A percentile compares a stretch with the other conserved stretches of the same genome.
Conservation (phyloP, 371 early-diverging fungal genomes). For the Massospora cicadina region DNA sequence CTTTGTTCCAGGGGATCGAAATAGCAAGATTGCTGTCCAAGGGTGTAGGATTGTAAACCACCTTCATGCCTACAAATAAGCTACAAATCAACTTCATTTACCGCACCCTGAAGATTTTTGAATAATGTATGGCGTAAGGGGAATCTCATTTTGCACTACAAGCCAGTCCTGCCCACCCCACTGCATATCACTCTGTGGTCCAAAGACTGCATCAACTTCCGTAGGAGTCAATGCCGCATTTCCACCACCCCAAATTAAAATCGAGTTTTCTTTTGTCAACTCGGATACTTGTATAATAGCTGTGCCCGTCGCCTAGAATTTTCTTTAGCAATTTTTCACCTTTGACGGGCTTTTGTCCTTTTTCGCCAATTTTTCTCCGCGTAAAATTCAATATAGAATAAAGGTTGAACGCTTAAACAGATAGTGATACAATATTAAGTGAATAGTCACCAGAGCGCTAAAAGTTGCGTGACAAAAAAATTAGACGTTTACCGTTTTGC, state of each 20-base stretch:
- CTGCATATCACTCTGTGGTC: not conserved
- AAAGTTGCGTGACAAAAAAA: not conserved
- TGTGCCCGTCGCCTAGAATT: not conserved
- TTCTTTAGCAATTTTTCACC: not conserved
- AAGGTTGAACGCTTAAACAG: not conserved
- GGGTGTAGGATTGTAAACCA: not conserved
- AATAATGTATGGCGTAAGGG: not conserved
- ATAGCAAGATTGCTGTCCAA: not conserved
- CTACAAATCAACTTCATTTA: not conserved
- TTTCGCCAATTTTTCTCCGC: too few relatives aligned
- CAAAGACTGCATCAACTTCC: not conserved
- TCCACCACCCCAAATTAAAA: not conserved
- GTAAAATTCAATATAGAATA: too few relatives aligned
- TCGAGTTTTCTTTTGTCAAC: not conserved
- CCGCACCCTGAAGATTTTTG: not conserved
- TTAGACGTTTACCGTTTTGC: not conserved
- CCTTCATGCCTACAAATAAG: not conserved
- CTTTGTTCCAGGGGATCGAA: not conserved
- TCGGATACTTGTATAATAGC: slow-evolving; percentile 2
- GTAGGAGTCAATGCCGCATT: not conserved
- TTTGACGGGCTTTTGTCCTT: not conserved
- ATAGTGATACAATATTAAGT: not conserved
- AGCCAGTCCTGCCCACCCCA: not conserved
- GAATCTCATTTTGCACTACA: not conserved
- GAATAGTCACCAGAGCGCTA: not conserved